These are phyloP conservation scores for Cystobasidium tubakii DNA, from an alignment of 768 basidiomycete genomes.

Conservation along the genomic window DNA sequence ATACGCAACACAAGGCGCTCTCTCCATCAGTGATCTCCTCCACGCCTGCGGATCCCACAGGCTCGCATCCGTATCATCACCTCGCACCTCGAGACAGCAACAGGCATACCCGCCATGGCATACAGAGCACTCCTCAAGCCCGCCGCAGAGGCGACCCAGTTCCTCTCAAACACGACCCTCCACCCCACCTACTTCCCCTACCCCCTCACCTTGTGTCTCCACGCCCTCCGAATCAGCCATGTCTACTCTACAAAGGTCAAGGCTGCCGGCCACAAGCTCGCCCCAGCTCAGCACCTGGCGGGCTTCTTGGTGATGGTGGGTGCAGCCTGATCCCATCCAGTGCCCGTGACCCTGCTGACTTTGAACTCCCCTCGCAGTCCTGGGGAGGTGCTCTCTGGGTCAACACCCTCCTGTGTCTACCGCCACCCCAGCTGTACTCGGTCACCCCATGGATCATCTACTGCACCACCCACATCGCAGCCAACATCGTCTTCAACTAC, in stretches of 20 bases:
- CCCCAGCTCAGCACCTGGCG: conserved; percentile 29
- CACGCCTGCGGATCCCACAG: too few species aligned
- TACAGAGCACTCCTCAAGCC: conserved; percentile 36
- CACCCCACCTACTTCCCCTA: conserved; percentile 35
- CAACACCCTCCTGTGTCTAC: conserved; percentile 32
- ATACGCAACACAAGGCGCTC: too few species aligned
- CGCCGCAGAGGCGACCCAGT: conserved; percentile 6
- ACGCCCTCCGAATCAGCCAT: conserved; percentile 36
- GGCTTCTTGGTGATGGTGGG: conserved; percentile 37
- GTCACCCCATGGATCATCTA: conserved; percentile 36
- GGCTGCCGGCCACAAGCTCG: conserved; percentile 30
- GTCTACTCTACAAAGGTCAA: conserved; percentile 35
- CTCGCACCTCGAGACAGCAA: background rate
- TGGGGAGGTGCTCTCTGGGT: conserved; percentile 38
- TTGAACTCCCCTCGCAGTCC: conserved; percentile 2
- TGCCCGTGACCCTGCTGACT: background rate
- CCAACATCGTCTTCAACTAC: conserved; percentile 25
- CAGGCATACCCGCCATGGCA: conserved; percentile 15
- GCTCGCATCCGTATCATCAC: too few species aligned
- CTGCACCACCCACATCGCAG: conserved; percentile 25
- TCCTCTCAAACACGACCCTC: conserved; percentile 7
- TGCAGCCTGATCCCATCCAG: background rate
- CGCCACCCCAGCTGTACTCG: conserved; percentile 36
- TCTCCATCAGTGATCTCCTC: too few species aligned
- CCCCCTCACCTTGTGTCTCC: conserved; percentile 27